Evolutionary conservation across 1,139 yeast species (phyloP).

Genomic region (Pichia sp.): DNA sequence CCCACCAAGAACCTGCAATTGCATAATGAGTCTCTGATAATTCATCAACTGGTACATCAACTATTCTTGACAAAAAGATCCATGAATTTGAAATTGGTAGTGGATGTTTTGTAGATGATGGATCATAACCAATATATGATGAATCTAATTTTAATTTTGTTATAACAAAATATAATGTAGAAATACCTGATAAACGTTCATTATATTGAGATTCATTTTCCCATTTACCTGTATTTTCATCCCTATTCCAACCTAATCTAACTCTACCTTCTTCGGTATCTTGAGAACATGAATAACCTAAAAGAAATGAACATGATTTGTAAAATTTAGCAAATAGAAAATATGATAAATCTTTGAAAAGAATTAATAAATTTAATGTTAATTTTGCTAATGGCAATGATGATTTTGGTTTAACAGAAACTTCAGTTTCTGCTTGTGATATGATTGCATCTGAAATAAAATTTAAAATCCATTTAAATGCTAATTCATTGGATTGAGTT

Average conservation of each 20-base stretch:
- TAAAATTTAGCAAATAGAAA: conserved; percentile 73
- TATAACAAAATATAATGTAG: conserved; percentile 72
- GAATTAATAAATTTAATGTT: conserved; percentile 46
- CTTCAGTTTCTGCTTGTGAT: conserved; percentile 90
- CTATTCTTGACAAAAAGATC: conserved; percentile 63
- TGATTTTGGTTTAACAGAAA: conserved; percentile 68
- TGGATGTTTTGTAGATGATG: conserved; percentile 36
- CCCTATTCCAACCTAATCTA: conserved; percentile 83
- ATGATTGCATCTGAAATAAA: conserved; percentile 79
- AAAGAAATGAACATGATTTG: conserved; percentile 82
- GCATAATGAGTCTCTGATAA: conserved; percentile 66
- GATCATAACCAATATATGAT: conserved; percentile 24
- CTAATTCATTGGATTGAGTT: conserved; percentile 42
- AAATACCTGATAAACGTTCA: conserved; percentile 82
- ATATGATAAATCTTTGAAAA: conserved; percentile 61
- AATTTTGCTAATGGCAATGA: conserved; percentile 76
- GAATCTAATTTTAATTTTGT: conserved; percentile 36
- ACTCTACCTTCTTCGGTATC: conserved; percentile 78
- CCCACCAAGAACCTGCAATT: conserved; percentile 87
- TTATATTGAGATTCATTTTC: conserved; percentile 71
- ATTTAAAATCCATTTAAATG: conserved; percentile 68
- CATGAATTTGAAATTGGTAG: conserved; percentile 50
- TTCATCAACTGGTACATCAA: conserved; percentile 47
- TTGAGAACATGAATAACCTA: conserved; percentile 69
- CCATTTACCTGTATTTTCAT: conserved; percentile 51